Percentiles rank a stretch among this genome's conserved stretches.
These are phyloP conservation scores for Boletus reticulatus DNA, from an alignment of 768 basidiomycete species.

Conservation along the genomic window DNA sequence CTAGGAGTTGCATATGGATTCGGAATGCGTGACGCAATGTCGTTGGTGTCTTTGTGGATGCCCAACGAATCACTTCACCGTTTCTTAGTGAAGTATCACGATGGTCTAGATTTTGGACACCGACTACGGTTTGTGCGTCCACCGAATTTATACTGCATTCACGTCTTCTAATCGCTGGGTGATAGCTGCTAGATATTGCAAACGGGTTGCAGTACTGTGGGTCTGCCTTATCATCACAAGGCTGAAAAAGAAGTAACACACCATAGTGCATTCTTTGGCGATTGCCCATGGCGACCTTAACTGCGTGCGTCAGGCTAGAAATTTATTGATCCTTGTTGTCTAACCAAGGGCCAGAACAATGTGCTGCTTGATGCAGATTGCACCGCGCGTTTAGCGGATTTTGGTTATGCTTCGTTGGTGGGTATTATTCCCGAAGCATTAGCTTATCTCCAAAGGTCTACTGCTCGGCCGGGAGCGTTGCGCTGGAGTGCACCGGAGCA, in stretches of 20 bases:
- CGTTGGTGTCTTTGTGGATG: slow-evolving; percentile 33
- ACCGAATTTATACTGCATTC: neutral
- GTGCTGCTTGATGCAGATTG: slow-evolving; percentile 13
- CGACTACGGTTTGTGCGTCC: slow-evolving; percentile 14
- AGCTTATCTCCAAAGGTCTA: too few species aligned
- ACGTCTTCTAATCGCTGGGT: slow-evolving; percentile 15
- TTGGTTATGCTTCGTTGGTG: too few species aligned
- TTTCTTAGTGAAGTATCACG: slow-evolving; percentile 10
- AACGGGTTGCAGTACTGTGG: slow-evolving; percentile 15
- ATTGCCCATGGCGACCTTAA: slow-evolving; percentile 21
- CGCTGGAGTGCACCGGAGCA: too few species aligned
- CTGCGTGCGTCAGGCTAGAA: slow-evolving; percentile 1
- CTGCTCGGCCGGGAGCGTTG: too few species aligned
- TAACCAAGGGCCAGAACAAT: slow-evolving; percentile 12
- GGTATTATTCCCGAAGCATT: too few species aligned
- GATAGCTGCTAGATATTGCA: slow-evolving; percentile 13
- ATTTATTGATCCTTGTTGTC: neutral
- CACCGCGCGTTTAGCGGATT: too few species aligned
- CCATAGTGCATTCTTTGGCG: slow-evolving; percentile 12
- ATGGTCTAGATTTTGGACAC: neutral
- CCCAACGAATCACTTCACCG: slow-evolving; percentile 21
- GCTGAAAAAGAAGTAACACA: neutral
- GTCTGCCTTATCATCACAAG: neutral
- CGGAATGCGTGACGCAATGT: slow-evolving; percentile 18
- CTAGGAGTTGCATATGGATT: slow-evolving; percentile 14